Base-by-base conservation (phyloP, 2,329 filamentous ascomycete species). In the Botryotinia convoluta region DNA sequence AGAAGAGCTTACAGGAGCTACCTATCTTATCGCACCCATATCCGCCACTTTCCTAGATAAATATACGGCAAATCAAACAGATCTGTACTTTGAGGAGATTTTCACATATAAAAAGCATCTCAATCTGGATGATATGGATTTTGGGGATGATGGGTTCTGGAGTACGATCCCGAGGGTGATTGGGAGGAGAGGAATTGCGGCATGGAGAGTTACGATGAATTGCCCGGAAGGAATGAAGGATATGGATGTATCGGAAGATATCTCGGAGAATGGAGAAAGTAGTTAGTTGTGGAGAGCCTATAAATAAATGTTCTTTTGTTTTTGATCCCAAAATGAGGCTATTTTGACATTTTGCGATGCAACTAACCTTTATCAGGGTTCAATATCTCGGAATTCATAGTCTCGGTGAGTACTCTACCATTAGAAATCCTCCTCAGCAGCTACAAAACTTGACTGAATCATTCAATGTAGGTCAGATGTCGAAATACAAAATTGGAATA, bases 51-150 rank as follows among this genome's bases (percentile, higher is more conserved):
- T 90, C 85, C 82, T 94, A 48, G 91, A 93, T 76, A 84, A 86
- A 0, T 92, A 89, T 77, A 83, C 90, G 22, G 79, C 84, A 26
- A 75, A 76, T 45, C 67, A 76, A 39, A 74, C 74, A 29, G 87
- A 86, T 1, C 78, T 94, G 69, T 83, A 86, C 45, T 91, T 95
- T 77, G 86, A 90, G 74, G 88, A 93, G 80, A 87, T 93, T 5
- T 95, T 92, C 91, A 86, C 87, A 74, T 86, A 93, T 78, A 83
- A 82, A 64, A 85, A 86, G 72, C 93, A 95, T 81, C 82, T 95
- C 48, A 94, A 94, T 78, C 83, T 95, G 60, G 93, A 95, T 81
- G 93, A 95, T 82, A 84, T 95, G 80, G 92, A 95, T 79, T 94
- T 93, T 84, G 91, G 85, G 3, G 90, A 92, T 74, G 92, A 95